Evolutionary conservation across 805 yeast species (phyloP).

Genomic region (Candida manassasensis): DNA sequence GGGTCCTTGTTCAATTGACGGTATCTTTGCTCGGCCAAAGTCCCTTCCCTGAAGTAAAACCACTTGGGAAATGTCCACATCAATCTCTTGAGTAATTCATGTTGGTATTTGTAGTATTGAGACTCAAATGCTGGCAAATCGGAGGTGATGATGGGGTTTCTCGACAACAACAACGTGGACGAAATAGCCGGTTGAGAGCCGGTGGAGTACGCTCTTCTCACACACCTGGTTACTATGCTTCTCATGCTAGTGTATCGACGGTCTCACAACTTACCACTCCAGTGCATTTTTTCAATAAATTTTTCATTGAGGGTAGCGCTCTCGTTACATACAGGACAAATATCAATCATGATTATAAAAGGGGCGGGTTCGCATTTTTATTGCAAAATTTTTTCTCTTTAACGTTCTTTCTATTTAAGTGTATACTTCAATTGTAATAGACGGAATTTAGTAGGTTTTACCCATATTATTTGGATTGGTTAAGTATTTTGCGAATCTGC

Average conservation of each 20-base stretch:
- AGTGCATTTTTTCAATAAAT: too few species aligned
- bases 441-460: neutral
- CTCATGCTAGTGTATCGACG: too few species aligned
- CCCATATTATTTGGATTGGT: neutral
- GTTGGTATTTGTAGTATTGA: slow-evolving; percentile 76
- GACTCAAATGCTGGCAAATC: slow-evolving; percentile 68
- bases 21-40: slow-evolving; percentile 80
- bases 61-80: slow-evolving; percentile 98
- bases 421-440: neutral
- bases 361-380: too few species aligned
- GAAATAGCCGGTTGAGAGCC: slow-evolving; percentile 16
- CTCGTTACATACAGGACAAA: too few species aligned
- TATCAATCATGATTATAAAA: too few species aligned
- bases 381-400: too few species aligned
- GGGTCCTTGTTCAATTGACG: slow-evolving; percentile 74
- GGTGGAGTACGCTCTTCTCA: slow-evolving; percentile 12
- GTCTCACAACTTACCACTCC: too few species aligned
- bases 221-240: slow-evolving; percentile 1
- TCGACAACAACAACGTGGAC: slow-evolving; percentile 63
- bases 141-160: slow-evolving; percentile 82
- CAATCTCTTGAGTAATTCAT: slow-evolving; percentile 78
- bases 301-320: too few species aligned
- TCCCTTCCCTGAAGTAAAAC: slow-evolving; percentile 86
- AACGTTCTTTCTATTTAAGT: too few species aligned
- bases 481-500: too few species aligned